Base-by-base conservation (phyloP, 1,284 basidiomycete species). In the Quambalaria eucalypti region DNA sequence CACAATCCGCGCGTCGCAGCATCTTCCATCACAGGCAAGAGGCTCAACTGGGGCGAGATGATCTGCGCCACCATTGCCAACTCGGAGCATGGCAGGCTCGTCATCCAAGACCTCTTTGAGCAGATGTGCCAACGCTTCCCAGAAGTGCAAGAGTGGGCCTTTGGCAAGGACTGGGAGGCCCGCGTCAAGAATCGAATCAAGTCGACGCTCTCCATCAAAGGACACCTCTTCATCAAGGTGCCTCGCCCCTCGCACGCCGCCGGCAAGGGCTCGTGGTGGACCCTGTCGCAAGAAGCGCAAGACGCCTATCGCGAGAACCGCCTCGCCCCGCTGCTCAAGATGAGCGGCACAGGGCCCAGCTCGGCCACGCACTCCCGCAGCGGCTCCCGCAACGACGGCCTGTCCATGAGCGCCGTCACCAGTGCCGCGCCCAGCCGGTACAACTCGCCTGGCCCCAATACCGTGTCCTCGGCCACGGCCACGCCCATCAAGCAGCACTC, bases 151-250 rank as follows among this genome's bases (percentile, higher is more conserved):
- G 71, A 74, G 39, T 73, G 71, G 70, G 71, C 71, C 14, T 62
- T 68, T 30, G 70, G 67, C 50, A 68, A 69, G 31, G 70, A 73
- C 51, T 74, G 71, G 71, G 71, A 74, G 50, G 67, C 65, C 5
- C 63, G 71, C 2, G 71, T 74, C 42, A 74, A 74, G 62, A 74
- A 74, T 40, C 61, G 71, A 1, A 74, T 74, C 67, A 74, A 74
- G 55, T 74, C 71, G 23, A 74, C 71, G 9, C 59, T 74, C 9
- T 74, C 71, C 5, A 74, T 73, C 59, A 74, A 74, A 48, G 63
- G 65, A 30, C 66, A 73, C 39, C 60, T 74, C 25, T 74, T 74
- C 52, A 56, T 74, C 56, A 74, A 74, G 50, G 67, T 74, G 5
- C 66, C 71, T 14, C 49, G 70, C 28, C 67, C 70, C 9, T 68